Evolutionary conservation across 805 yeast species (phyloP).

Genomic region (Cyberlindnera meyerae): DNA sequence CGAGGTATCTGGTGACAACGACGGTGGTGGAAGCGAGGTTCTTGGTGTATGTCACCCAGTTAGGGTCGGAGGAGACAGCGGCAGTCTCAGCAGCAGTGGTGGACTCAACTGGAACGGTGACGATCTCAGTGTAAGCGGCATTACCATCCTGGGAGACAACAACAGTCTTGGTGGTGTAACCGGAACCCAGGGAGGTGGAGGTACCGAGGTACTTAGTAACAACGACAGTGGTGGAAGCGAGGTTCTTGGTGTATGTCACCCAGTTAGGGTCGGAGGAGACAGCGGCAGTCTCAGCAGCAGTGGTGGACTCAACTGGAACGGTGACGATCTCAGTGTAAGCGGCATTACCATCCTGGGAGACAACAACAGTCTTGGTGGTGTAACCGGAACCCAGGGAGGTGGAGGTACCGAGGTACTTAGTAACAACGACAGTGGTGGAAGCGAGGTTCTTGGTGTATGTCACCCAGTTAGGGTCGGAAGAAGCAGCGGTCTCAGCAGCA

Average conservation of each 20-base stretch:
- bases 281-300: constrained; percentile 10
- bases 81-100: constrained; percentile 13
- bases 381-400: no score
- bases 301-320: constrained; percentile 16
- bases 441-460: not conserved
- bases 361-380: not conserved
- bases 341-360: constrained; percentile 4
- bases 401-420: no score
- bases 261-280: constrained; percentile 13
- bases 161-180: no score
- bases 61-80: constrained; percentile 10
- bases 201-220: no score
- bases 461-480: constrained; percentile 7
- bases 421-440: constrained; percentile 1
- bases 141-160: constrained; percentile 3
- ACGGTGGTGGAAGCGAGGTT: constrained; percentile 2
- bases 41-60: no score
- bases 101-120: constrained; percentile 11
- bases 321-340: constrained; percentile 11
- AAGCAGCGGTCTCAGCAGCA: constrained; percentile 14
- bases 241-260: no score
- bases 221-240: constrained; percentile 1
- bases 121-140: constrained; percentile 10
- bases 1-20: no score
- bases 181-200: no score